Conservation (phyloP, 176 grass and related monocot species). For the Alopecurus myosuroides region DNA sequence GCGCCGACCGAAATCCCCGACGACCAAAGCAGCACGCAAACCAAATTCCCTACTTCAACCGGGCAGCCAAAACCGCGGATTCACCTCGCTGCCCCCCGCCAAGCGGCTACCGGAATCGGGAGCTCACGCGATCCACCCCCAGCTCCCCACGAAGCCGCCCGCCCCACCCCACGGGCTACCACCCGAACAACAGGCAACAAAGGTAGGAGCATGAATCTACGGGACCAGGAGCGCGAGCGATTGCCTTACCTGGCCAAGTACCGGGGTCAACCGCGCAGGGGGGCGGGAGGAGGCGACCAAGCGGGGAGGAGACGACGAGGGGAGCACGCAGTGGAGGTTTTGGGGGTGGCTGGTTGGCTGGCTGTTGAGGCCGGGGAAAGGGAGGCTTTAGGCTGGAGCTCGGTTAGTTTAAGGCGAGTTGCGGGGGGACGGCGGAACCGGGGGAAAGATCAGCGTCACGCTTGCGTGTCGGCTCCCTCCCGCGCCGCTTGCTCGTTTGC, state of each 20-base stretch:
- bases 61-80: not conserved
- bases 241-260: not conserved
- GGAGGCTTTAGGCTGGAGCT: constrained; percentile 1
- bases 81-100: not conserved
- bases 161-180: not conserved
- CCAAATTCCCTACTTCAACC: not conserved
- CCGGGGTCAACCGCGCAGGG: constrained; percentile 9
- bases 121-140: not conserved
- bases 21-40: not conserved
- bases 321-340: constrained; percentile 12
- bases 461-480: constrained; percentile 1
- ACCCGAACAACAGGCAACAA: not conserved
- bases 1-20: not conserved
- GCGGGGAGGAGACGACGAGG: not conserved
- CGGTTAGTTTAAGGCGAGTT: not conserved
- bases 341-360: not conserved
- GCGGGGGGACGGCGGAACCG: not conserved
- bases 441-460: not conserved
- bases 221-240: not conserved
- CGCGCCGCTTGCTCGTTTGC: not conserved
- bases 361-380: not conserved
- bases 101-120: not conserved
- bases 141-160: not conserved
- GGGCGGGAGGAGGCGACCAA: not conserved
- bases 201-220: not conserved